These are phyloP conservation scores for Neopestalotiopsis clavispora DNA, from an alignment of 2,329 filamentous ascomycete genomes.

Conservation along the genomic window DNA sequence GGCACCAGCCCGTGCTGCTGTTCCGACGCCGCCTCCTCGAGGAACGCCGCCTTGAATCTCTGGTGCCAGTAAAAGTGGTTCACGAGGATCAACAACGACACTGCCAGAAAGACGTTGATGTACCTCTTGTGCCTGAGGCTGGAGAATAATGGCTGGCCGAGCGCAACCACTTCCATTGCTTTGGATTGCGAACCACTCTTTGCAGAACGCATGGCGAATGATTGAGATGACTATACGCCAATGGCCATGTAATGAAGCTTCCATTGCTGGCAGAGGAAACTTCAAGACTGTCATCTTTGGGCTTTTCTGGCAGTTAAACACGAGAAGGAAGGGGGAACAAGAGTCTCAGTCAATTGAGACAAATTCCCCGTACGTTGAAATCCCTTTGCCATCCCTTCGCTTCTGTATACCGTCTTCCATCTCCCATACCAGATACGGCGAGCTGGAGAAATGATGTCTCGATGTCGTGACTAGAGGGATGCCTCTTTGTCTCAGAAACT, in stretches of 20 bases:
- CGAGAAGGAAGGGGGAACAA: no score
- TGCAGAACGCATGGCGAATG: background rate
- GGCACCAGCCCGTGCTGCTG: conserved; percentile 20
- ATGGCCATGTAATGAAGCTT: background rate
- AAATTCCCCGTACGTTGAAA: background rate
- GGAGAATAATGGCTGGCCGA: background rate
- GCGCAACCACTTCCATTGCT: background rate
- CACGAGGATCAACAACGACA: background rate
- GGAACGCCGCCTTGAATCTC: background rate
- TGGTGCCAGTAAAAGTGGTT: background rate
- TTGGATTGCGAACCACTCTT: background rate
- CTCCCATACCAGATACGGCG: background rate
- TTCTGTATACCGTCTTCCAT: background rate
- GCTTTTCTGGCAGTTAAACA: no score
- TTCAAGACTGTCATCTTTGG: no score
- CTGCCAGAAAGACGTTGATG: background rate
- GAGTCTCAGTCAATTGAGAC: no score
- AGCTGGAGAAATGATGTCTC: background rate
- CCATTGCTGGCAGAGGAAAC: no score
- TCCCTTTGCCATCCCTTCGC: background rate
- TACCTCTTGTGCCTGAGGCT: background rate
- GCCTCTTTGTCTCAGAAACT: no score
- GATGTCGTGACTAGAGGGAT: background rate
- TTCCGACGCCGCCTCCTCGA: background rate
- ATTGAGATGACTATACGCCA: background rate